Base-by-base conservation (phyloP, 2,329 filamentous ascomycete species). In the Penicillium sp. region DNA sequence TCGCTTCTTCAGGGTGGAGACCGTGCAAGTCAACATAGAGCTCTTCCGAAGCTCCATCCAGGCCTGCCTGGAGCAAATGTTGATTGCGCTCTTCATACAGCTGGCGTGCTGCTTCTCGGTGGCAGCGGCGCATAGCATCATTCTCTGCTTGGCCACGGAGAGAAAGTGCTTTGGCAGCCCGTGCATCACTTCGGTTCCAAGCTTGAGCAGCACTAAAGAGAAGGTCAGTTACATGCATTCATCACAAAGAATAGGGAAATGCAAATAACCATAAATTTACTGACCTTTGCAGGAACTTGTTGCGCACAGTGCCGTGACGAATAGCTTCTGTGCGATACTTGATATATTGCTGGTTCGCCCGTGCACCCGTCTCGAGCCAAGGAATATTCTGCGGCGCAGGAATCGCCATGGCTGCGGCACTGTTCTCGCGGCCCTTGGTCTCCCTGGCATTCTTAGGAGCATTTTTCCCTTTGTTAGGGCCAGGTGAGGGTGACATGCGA, bases 151-250 rank as follows among this genome's bases (percentile, higher is more conserved):
- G 95, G 13, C 95, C 95, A 33, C 95, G 90, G 50, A 98, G 86
- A 72, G 92, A 97, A 54, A 98, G 86, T 35, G 94, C 94, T 81
- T 98, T 98, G 63, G 95, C 95, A 19, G 95, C 94, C 65, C 95
- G 89, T 44, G 95, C 94, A 76, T 99, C 95, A 72, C 97, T 98
- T 61, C 95, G 91, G 76, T 98, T 97, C 94, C 95, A 99, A 24
- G 95, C 95, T 84, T 98, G 94, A 9, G 94, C 94, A 68, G 95
- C 95, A 77, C 93, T 96, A 65, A 45, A 62, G 37, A 53, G 28
- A 61, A 6, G 51, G 49, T 63, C 24, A 61, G 59, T 30, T 5
- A 53, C 24, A 8, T 45, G 13, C 26, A 2, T 4, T 13, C n/a
- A 22, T 12, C 3, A 19, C 3, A 33, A 30, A 55, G 26, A 19